Base-by-base conservation (phyloP, 495 filamentous ascomycete genomes). In the Chlorociboria aeruginascens region DNA sequence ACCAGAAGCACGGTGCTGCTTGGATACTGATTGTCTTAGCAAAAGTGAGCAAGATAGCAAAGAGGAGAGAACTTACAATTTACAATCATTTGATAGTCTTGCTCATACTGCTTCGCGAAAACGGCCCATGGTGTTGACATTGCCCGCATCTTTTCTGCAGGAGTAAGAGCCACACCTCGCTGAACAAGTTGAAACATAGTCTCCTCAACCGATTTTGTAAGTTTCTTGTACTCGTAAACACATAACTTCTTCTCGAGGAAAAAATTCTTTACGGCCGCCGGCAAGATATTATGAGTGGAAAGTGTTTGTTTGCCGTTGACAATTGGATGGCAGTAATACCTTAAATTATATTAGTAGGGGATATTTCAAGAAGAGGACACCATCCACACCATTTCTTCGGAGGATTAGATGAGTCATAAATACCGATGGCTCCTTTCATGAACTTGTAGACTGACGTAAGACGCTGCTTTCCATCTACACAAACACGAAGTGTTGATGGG, bases 391-490 rank as follows among this genome's bases (percentile, higher is more conserved):
- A 60, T 34, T 60, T 60, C 48, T 49, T 53, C 30, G 44, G 45
- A 20, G 52, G 51, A 4, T 53, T 52, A 7, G 60, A 53, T 9
- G 55, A 51, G 39, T 73, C 69, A 17, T 54, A 51, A 40, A 66
- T 66, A 4, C 67, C 67, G 32, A 74, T 67, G 12, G 65, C 39
- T 3, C 71, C 71, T 1, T 55, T 58, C 43, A 73, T 61, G 46
- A 74, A 74, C 14, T 58, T 63, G 13, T 51, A 50, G 14, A 74
- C 56, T 6, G 70, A 72, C 2, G 69, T 64, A 14, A 74, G 52
- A 17, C 71, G 67, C 50, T 74, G 71, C 56, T 74, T 74, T 13
- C 71, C 71, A 53, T 74, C 71, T 9, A 74, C 63, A 38, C 67
- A 72, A 29, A 66, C 60, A n/a, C 50, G 52, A 20, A 31, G 37